Evolutionary conservation across 345 rosid species (phyloP), one percentile per base, ranked within the genome.

Genomic region (Citrus inodora): DNA sequence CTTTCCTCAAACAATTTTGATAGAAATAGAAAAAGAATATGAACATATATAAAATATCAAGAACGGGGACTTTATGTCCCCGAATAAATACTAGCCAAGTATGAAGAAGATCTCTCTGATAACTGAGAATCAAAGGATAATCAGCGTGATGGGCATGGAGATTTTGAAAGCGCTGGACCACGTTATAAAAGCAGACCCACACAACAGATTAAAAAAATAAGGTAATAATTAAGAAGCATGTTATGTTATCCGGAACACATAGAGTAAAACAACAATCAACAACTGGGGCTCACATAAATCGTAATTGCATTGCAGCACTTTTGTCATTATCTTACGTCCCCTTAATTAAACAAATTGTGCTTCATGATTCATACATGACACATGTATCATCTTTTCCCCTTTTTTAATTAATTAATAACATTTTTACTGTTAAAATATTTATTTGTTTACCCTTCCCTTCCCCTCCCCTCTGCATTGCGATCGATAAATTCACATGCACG

Each of bases 241-340:
- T 21, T 68, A 9, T 33, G 77, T 67, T 67, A 55, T 37, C 75
- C 51, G 16, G 67, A 63, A 24, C 38, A 8, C 25, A 22, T 17
- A 16, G 28, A 21, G 76, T 76, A 79, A 83, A 76, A 66, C 75
- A 82, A 85, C 85, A 80, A 82, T 37, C 76, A 75, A 80, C 87
- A 82, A 85, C 83, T 84, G 64, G 87, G 72, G 5, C 53, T 63
- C 73, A 75, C 48, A 72, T 77, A 67, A 71, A 55, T 11, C 35
- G 13, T 42, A 11, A 42, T 42, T 42, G 51, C 51, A 11, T 42
- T 42, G 4, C 51, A 1, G 0, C 7, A 7, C 38, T 79, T 42
- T 80, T 82, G 87, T 83, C 82, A 73, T 81, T 83, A 79, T 79
- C 74, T 77, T 3, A 4, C n/a, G 0, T 35, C 37, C 1, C 37